Evolutionary conservation across 257 asterid species (phyloP).

Genomic region (Voacanga thouarsii): DNA sequence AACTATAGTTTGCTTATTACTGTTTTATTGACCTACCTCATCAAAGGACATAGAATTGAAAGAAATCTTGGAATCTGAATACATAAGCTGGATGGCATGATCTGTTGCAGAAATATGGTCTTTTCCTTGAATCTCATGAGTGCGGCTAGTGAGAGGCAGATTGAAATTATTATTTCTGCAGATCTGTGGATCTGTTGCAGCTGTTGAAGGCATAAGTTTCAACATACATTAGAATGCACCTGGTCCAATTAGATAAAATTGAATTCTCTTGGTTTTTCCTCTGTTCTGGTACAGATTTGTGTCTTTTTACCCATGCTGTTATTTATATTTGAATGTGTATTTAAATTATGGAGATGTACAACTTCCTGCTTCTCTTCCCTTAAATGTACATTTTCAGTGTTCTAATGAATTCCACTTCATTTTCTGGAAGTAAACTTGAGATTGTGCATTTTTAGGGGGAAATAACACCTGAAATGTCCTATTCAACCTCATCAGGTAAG

Average conservation of each 20-base stretch:
- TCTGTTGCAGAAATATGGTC: not conserved
- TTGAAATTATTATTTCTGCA: not conserved
- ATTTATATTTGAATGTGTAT: not conserved
- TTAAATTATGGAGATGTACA: not conserved
- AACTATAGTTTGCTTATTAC: not conserved
- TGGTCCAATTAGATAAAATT: not conserved
- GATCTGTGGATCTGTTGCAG: not conserved
- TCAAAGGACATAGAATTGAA: not conserved
- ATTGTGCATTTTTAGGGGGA: not conserved
- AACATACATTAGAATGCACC: conserved; percentile 1
- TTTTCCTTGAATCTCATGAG: not conserved
- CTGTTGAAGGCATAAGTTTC: not conserved
- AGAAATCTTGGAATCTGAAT: not conserved
- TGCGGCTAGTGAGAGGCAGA: not conserved
- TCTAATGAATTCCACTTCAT: not conserved
- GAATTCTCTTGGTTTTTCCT: not conserved
- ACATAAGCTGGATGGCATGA: conserved; percentile 2
- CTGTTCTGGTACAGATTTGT: conserved; percentile 7
- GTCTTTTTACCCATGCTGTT: not conserved
- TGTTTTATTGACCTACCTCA: not conserved
- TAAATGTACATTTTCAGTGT: conserved; percentile 5
- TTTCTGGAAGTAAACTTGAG: not conserved
- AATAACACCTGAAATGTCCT: not conserved
- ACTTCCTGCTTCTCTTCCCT: not conserved
- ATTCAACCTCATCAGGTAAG: not conserved